Percentiles rank a stretch among this genome's conserved stretches.
These are phyloP conservation scores for Erodium maritimum DNA, from an alignment of 345 rosid genomes.

Conservation along the genomic window DNA sequence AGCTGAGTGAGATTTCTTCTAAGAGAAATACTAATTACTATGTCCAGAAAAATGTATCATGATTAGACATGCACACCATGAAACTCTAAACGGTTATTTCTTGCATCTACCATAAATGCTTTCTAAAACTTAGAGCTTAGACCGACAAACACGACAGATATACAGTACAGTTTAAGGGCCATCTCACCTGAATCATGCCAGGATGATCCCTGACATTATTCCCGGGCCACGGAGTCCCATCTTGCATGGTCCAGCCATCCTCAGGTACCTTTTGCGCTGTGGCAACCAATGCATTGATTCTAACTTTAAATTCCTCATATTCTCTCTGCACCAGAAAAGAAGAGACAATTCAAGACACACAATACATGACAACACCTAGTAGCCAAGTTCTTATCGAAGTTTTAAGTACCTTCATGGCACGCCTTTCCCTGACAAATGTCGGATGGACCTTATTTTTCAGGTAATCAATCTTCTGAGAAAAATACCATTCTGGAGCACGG, in stretches of 20 bases:
- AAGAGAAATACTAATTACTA: too few species aligned
- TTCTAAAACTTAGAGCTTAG: too few species aligned
- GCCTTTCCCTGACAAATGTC: constrained; percentile 58
- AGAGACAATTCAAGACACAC: not conserved
- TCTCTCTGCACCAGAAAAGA: constrained; percentile 44
- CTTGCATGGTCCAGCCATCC: constrained; percentile 97
- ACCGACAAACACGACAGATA: not conserved
- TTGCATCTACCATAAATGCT: too few species aligned
- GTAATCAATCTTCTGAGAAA: constrained; percentile 65
- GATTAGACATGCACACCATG: too few species aligned
- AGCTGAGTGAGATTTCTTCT: too few species aligned
- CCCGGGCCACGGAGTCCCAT: constrained; percentile 92
- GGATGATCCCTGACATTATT: constrained; percentile 87
- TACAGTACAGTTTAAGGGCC: not conserved
- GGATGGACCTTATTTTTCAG: constrained; percentile 64
- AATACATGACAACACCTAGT: not conserved
- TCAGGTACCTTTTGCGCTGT: constrained; percentile 87
- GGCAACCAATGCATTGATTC: constrained; percentile 67
- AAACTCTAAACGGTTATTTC: too few species aligned
- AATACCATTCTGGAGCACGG: constrained; percentile 91
- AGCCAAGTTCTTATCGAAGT: not conserved
- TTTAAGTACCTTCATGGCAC: constrained; percentile 65
- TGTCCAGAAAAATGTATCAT: too few species aligned
- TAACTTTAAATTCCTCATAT: constrained; percentile 74
- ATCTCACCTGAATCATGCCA: constrained; percentile 82